Evolutionary conservation across 306 rosid species (phyloP).

Genomic region (Citrullus mucosospermus): DNA sequence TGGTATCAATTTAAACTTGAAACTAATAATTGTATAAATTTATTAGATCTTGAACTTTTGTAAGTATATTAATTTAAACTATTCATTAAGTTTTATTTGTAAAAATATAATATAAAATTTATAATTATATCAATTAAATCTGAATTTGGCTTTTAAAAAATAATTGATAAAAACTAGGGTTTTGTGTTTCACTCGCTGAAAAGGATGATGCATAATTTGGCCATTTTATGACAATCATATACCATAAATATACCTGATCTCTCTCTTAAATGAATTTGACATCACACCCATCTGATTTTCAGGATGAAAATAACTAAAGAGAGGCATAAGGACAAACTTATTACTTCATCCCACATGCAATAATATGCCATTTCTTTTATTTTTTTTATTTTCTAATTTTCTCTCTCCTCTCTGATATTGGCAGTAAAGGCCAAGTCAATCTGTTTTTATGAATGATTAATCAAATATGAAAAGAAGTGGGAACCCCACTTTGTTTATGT

Average conservation of each 20-base stretch:
- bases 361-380: neutral
- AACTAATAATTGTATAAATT: no score
- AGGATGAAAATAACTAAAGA: constrained; percentile 9
- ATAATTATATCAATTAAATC: no score
- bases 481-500: constrained; percentile 3
- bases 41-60: no score
- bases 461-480: constrained; percentile 1
- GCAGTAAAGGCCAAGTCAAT: neutral
- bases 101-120: no score
- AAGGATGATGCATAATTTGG: neutral
- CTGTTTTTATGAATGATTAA: neutral
- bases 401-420: neutral
- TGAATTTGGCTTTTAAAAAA: neutral
- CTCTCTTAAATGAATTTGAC: neutral
- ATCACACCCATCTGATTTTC: constrained; percentile 1
- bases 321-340: constrained; percentile 5
- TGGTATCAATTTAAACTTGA: no score
- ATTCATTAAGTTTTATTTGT: no score
- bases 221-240: neutral
- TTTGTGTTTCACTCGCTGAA: neutral
- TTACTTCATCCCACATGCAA: constrained; percentile 19
- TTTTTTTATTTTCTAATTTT: no score
- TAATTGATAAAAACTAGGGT: neutral
- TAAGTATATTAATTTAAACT: no score
- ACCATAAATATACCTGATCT: neutral